Evolutionary conservation across 2,329 filamentous ascomycete genomes (phyloP), one percentile per base, ranked within the genome.

Genomic region (Sporothrix mexicana): DNA sequence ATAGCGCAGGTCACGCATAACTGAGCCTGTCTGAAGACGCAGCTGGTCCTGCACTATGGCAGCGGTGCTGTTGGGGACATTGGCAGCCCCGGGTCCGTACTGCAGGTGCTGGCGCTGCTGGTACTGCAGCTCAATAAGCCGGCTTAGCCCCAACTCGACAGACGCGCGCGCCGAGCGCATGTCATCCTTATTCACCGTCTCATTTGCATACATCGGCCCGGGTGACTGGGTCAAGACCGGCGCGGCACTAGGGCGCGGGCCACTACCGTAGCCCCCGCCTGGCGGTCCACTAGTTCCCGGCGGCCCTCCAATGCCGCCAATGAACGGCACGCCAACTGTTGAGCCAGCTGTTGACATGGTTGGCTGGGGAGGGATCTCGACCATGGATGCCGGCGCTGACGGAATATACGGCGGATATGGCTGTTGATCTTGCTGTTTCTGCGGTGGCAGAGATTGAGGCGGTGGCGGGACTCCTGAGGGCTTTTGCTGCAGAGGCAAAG

Each of bases 1-100:
- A 0, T 77, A 78, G 55, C 80, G 81, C 74, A 89, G 76, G 69
- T 88, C 85, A 20, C 78, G 79, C 10, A 86, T 74, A n/a, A 84
- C 81, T 8, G 83, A 74, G 41, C 78, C 81, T 6, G 82, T 81
- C 77, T 87, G 85, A 6, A 76, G 75, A 7, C 83, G 80, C 62
- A 88, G 78, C 41, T 83, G 83, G 2, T 81, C 79, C 62, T 86
- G 83, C 47, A 85, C 78, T n/a, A 81, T 80, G 20, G 81, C 49
- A 76, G 79, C 75, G 76, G 80, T 72, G 78, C 78, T 77, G 74
- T 77, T 47, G 76, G 79, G 55, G 77, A 79, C 62, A 74, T 74
- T 61, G 76, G 76, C 70, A 75, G 77, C 69, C 10, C 76, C 75
- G 5, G 76, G 73, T 8, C 73, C 72, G 66, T 75, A 76, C 36